Conservation (phyloP, 2,329 filamentous ascomycete genomes). For the Neophaeococcomyces aloes region DNA sequence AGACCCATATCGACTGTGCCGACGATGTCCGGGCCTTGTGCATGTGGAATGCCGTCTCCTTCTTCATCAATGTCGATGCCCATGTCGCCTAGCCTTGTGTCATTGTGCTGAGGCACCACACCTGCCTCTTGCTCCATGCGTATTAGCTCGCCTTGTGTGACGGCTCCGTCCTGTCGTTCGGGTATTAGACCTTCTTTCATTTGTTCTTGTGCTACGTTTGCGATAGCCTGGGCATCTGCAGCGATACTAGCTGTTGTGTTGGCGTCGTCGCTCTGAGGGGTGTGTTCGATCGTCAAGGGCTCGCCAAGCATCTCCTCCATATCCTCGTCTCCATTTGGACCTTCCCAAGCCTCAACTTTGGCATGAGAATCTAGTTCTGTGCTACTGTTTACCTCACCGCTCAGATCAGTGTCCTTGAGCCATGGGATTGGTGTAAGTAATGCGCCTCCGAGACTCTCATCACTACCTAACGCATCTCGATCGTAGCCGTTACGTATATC, state of each 20-base stretch:
- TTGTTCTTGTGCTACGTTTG: slow-evolving; percentile 1
- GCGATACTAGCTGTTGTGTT: not conserved
- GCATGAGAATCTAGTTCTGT: slow-evolving; percentile 16
- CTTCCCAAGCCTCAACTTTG: slow-evolving; percentile 18
- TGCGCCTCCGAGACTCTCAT: slow-evolving; percentile 82
- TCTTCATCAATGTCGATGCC: slow-evolving; percentile 36
- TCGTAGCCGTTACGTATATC: slow-evolving; percentile 19
- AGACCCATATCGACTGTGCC: slow-evolving; percentile 79
- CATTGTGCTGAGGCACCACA: slow-evolving; percentile 50
- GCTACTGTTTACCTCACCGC: not conserved
- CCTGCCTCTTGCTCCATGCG: slow-evolving; percentile 79
- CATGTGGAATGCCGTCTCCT: slow-evolving; percentile 55
- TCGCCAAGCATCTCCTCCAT: slow-evolving; percentile 13
- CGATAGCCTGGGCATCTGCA: slow-evolving; percentile 1
- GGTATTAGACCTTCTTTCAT: slow-evolving; percentile 19
- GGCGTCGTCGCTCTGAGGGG: slow-evolving; percentile 5
- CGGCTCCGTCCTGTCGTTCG: slow-evolving; percentile 39
- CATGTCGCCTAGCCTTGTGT: slow-evolving; percentile 28
- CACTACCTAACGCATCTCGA: slow-evolving; percentile 52
- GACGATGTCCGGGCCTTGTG: slow-evolving; percentile 71
- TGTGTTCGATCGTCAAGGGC: slow-evolving; percentile 1
- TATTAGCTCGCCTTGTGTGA: slow-evolving; percentile 74
- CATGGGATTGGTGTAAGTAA: slow-evolving; percentile 90
- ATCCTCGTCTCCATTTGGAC: slow-evolving; percentile 6
- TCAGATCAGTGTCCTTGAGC: slow-evolving; percentile 39